Evolutionary conservation across 352 stramenopile genomes (phyloP).

Genomic region (Globisporangium mamillatum): DNA sequence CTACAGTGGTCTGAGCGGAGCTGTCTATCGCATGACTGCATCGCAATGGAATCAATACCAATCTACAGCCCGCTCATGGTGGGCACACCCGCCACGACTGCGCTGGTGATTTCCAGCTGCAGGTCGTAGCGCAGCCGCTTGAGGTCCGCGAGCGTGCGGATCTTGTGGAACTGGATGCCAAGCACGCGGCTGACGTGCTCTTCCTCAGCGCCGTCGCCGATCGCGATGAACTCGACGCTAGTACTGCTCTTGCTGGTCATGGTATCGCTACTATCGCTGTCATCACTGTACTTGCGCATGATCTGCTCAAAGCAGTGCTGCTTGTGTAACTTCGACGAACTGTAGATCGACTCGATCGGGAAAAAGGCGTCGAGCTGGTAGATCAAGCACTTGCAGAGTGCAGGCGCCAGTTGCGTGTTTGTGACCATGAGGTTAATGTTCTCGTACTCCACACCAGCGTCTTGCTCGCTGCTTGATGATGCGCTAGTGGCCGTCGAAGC

Average conservation of each 20-base stretch:
- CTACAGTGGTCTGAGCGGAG: background rate
- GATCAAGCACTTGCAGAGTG: constrained; percentile 82
- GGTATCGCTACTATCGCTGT: background rate
- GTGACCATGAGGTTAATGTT: constrained; percentile 80
- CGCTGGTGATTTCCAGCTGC: constrained; percentile 30
- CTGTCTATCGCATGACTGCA: background rate
- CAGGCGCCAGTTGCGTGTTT: constrained; percentile 77
- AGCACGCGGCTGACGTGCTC: constrained; percentile 67
- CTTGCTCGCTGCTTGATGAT: background rate
- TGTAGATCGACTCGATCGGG: constrained; percentile 73
- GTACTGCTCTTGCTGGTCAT: constrained; percentile 4
- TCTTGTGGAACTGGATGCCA: constrained; percentile 74
- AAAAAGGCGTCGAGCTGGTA: constrained; percentile 78
- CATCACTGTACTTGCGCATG: constrained; percentile 41
- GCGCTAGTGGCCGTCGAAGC: background rate
- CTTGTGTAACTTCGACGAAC: constrained; percentile 77
- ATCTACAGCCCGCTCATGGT: background rate
- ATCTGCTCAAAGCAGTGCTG: constrained; percentile 77
- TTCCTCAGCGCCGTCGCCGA: constrained; percentile 77
- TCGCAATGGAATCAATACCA: no score
- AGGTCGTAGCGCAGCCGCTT: constrained; percentile 58
- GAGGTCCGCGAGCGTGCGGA: constrained; percentile 62
- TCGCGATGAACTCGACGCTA: constrained; percentile 65
- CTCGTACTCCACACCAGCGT: constrained; percentile 33
- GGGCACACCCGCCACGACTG: background rate